phyloP scores from a whole-genome alignment of 306 rosid species.

The Benincasa hispida region DNA sequence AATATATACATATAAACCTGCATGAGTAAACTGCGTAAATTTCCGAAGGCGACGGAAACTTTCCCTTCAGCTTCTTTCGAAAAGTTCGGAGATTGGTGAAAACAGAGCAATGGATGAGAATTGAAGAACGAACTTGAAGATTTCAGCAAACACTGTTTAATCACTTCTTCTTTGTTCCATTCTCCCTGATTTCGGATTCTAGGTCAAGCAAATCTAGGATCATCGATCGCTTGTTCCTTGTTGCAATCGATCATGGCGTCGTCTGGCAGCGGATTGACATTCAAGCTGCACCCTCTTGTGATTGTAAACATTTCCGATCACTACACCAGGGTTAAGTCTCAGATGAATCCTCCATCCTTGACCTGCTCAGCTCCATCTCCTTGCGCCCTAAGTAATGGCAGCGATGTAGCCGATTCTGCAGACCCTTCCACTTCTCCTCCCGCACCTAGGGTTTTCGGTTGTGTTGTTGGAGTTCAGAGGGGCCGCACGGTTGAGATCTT shows the following conservation, averaged over 20 bases:
- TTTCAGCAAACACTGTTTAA: background rate
- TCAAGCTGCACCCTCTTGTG: constrained; percentile 90
- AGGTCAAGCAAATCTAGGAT: background rate
- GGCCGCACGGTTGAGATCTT: constrained; percentile 98
- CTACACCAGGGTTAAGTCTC: constrained; percentile 74
- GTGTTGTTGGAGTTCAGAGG: constrained; percentile 93
- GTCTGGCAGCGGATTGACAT: constrained; percentile 91
- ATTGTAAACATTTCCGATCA: constrained; percentile 95
- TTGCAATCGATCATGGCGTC: constrained; percentile 55
- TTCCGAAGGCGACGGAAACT: background rate
- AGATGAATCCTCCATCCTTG: constrained; percentile 40
- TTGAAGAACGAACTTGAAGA: background rate
- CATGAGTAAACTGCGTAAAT: background rate
- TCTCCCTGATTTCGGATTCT: background rate
- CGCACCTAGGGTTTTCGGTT: constrained; percentile 53
- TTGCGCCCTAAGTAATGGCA: constrained; percentile 17
- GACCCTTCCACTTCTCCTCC: constrained; percentile 16
- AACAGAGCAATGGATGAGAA: background rate
- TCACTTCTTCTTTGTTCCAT: background rate
- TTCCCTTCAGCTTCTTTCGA: background rate
- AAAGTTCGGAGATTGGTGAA: background rate
- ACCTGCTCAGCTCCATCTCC: constrained; percentile 7
- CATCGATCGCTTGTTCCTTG: background rate
- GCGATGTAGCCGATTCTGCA: constrained; percentile 17
- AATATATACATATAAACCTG: background rate